These are phyloP conservation scores for Aspergillus indologenus DNA, from an alignment of 495 filamentous ascomycete species.

Conservation along the genomic window DNA sequence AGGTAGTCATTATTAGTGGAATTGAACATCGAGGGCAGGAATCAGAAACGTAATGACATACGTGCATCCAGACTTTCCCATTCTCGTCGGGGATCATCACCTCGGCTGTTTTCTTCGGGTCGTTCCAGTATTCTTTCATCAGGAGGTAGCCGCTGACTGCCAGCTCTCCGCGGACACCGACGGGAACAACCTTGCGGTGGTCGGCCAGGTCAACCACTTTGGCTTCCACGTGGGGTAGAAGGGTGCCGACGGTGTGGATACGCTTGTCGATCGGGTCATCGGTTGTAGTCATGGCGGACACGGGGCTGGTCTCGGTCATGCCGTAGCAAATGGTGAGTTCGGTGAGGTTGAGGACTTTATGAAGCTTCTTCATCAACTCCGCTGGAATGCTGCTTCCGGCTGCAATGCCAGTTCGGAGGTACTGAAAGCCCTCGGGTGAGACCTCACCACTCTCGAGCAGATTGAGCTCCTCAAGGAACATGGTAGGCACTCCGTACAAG, in stretches of 20 bases:
- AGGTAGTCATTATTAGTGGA: conserved; percentile 9
- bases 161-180: conserved; percentile 72
- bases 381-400: conserved; percentile 81
- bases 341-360: conserved; percentile 69
- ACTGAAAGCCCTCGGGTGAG: conserved; percentile 56
- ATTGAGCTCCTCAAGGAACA: conserved; percentile 88
- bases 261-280: conserved; percentile 77
- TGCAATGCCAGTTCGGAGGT: conserved; percentile 86
- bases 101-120: conserved; percentile 64
- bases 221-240: conserved; percentile 80
- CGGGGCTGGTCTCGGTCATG: conserved; percentile 97
- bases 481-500: conserved; percentile 90
- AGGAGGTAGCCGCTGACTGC: conserved; percentile 81
- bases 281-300: conserved; percentile 84
- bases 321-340: conserved; percentile 96
- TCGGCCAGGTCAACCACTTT: conserved; percentile 73
- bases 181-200: conserved; percentile 53
- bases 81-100: conserved; percentile 61
- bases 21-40: no score
- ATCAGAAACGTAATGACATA: conserved; percentile 28
- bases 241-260: conserved; percentile 69
- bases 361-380: conserved; percentile 78
- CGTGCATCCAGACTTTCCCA: conserved; percentile 69
- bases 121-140: conserved; percentile 88
- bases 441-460: conserved; percentile 58